Percentiles rank a stretch among this genome's conserved stretches.
These are phyloP conservation scores for Lithospermum erythrorhizon DNA, from an alignment of 257 asterid genomes.

Conservation along the genomic window DNA sequence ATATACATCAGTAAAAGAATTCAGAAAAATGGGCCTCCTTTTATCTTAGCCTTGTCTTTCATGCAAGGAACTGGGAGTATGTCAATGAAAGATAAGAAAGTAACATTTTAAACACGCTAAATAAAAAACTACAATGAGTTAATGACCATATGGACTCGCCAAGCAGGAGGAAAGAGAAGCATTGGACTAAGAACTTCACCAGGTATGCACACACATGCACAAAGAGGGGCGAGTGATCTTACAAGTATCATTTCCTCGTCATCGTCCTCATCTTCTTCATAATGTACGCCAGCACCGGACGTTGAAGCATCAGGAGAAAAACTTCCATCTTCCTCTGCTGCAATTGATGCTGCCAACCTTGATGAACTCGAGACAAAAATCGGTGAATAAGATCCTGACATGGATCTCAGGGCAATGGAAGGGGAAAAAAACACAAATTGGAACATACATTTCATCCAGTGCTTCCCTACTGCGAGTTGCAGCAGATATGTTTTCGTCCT, in stretches of 20 bases:
- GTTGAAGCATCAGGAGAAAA: constrained; percentile 48
- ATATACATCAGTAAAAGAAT: not conserved
- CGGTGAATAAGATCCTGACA: constrained; percentile 20
- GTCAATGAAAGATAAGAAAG: not conserved
- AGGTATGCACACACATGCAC: no score
- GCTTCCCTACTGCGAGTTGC: constrained; percentile 39
- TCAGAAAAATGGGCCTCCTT: not conserved
- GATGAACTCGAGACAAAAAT: constrained; percentile 31
- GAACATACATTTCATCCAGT: constrained; percentile 64
- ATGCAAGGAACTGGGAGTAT: not conserved
- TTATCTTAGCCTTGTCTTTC: not conserved
- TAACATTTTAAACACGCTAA: not conserved
- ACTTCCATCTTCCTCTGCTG: constrained; percentile 67
- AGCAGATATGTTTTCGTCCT: constrained; percentile 16
- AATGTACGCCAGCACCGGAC: constrained; percentile 34
- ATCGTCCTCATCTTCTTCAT: constrained; percentile 42
- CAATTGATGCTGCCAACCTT: constrained; percentile 98
- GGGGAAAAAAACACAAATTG: constrained; percentile 1
- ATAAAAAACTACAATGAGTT: not conserved
- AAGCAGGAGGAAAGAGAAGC: not conserved
- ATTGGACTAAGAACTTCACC: not conserved
- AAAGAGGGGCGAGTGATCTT: constrained; percentile 8
- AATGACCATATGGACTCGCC: not conserved
- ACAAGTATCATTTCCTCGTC: constrained; percentile 95
- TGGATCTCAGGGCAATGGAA: constrained; percentile 5